phyloP scores from a whole-genome alignment of 164 flowering plant species.

The Vitis rupestris region DNA sequence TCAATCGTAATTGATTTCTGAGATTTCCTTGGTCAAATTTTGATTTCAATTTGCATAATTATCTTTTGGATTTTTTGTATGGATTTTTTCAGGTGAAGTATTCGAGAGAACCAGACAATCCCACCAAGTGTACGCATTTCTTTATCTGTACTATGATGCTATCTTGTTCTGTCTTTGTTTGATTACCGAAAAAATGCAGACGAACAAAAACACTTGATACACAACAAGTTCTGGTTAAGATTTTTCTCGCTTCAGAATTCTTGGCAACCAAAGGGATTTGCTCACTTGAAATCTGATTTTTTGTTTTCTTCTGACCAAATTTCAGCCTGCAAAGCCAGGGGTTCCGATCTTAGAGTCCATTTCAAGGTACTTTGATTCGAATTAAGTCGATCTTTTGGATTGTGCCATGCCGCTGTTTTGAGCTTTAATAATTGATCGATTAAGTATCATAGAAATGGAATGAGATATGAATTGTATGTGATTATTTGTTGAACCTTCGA shows the following conservation, averaged over 20 bases:
- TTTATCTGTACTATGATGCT: not conserved
- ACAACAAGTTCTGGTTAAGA: no score
- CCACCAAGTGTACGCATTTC: constrained; percentile 50
- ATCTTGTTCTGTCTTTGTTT: not conserved
- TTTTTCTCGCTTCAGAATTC: not conserved
- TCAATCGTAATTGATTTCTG: no score
- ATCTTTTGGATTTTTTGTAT: not conserved
- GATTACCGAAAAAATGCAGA: not conserved
- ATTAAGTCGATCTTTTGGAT: not conserved
- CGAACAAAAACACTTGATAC: no score
- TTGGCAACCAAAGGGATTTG: not conserved
- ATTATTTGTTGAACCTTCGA: no score
- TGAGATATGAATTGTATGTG: no score
- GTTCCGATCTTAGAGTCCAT: constrained; percentile 63
- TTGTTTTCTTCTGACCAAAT: not conserved
- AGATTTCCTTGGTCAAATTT: not conserved
- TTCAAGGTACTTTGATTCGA: constrained; percentile 48
- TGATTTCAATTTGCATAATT: not conserved
- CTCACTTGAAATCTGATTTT: not conserved
- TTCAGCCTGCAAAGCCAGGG: constrained; percentile 75
- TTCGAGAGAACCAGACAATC: constrained; percentile 63
- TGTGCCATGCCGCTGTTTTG: not conserved
- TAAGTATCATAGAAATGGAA: no score
- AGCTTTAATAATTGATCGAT: not conserved
- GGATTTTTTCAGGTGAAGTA: constrained; percentile 56